A percentile compares a stretch with the other conserved stretches of the same genome.
These are phyloP conservation scores for Pyricularia sp. DNA, from an alignment of 2,329 filamentous ascomycete genomes.

Conservation along the genomic window DNA sequence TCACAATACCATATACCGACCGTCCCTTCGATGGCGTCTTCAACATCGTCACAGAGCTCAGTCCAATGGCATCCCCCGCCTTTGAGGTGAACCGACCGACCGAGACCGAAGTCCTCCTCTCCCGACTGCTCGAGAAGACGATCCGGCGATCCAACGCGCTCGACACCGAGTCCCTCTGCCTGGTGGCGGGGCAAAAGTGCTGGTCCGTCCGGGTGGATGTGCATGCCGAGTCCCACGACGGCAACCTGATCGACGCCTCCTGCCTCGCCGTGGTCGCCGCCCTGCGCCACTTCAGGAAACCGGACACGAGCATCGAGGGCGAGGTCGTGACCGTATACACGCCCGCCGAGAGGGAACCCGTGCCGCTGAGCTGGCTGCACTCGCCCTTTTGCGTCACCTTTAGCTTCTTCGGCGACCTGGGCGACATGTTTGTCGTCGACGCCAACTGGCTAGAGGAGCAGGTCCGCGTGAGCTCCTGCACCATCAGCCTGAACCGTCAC, in stretches of 20 bases:
- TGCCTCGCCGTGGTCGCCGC: slow-evolving; percentile 82
- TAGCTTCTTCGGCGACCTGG: slow-evolving; percentile 64
- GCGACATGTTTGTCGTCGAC: slow-evolving; percentile 59
- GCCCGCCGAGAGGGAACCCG: slow-evolving; percentile 73
- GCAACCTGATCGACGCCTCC: slow-evolving; percentile 73
- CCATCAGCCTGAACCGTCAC: slow-evolving; percentile 76
- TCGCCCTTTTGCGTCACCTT: slow-evolving; percentile 86
- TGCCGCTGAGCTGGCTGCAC: slow-evolving; percentile 81
- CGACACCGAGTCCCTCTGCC: slow-evolving; percentile 90
- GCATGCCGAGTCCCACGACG: slow-evolving; percentile 83
- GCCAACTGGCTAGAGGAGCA: slow-evolving; percentile 64
- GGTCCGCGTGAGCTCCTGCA: slow-evolving; percentile 57
- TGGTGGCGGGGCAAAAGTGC: slow-evolving; percentile 79
- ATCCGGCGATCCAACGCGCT: slow-evolving; percentile 83
- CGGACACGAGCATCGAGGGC: slow-evolving; percentile 76
- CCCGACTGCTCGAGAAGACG: slow-evolving; percentile 84
- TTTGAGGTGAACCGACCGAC: slow-evolving; percentile 79
- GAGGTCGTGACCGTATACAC: slow-evolving; percentile 77
- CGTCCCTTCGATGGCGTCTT: slow-evolving; percentile 93
- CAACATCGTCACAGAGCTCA: slow-evolving; percentile 80
- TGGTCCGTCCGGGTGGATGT: slow-evolving; percentile 87
- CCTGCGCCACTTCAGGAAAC: slow-evolving; percentile 80
- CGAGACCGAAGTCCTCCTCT: slow-evolving; percentile 73
- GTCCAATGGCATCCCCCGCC: slow-evolving; percentile 79
- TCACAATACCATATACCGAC: slow-evolving; percentile 73